phyloP scores from a whole-genome alignment of 2,329 filamentous ascomycete species.

The Beauveria sp. region DNA sequence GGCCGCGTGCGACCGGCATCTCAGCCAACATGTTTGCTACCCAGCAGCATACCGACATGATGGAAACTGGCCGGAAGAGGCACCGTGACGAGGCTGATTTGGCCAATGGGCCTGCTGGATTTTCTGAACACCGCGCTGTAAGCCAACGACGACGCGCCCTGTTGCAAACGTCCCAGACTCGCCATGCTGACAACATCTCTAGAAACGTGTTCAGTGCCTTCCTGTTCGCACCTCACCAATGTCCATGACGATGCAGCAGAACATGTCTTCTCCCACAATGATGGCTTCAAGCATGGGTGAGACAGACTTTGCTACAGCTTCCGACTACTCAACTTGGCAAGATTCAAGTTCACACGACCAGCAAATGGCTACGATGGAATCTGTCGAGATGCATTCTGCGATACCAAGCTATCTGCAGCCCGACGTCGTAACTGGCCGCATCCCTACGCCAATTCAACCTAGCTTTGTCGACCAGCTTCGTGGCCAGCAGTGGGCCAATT shows the following conservation, averaged over 20 bases:
- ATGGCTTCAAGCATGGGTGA: conserved; percentile 33
- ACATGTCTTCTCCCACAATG: conserved; percentile 25
- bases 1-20: background rate
- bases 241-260: conserved; percentile 24
- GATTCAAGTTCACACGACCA: background rate
- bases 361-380: background rate
- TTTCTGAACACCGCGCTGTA: conserved; percentile 45
- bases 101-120: conserved; percentile 31
- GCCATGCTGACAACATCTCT: background rate
- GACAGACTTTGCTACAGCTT: conserved; percentile 24
- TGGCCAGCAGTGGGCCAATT: conserved; percentile 38
- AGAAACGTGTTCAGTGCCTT: conserved; percentile 50
- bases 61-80: conserved; percentile 36
- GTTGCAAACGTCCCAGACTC: background rate
- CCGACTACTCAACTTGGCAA: conserved; percentile 6
- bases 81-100: conserved; percentile 39
- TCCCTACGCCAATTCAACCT: conserved; percentile 54
- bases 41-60: conserved; percentile 25
- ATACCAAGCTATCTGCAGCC: conserved; percentile 15
- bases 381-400: conserved; percentile 1
- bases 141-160: conserved; percentile 14
- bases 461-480: conserved; percentile 48
- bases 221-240: conserved; percentile 41
- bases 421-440: conserved; percentile 32
- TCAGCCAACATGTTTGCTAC: conserved; percentile 29